A percentile compares a stretch with the other conserved stretches of the same genome.
Evolutionary conservation across 2,329 filamentous ascomycete genomes (phyloP).

Genomic region (Fusarium austroafricanum): DNA sequence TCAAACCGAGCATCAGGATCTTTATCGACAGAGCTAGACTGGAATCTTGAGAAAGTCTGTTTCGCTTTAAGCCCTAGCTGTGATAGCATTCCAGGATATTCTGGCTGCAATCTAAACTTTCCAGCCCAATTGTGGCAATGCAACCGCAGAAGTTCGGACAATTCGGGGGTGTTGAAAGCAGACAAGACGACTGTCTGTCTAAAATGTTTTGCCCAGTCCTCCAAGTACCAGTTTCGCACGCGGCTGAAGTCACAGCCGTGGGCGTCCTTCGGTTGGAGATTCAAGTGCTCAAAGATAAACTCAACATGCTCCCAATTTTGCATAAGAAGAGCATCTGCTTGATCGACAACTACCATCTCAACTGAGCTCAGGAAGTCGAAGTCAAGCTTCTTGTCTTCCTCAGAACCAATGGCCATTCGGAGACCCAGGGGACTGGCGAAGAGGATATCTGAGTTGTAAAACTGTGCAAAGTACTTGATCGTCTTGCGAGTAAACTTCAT

Average conservation of each 20-base stretch:
- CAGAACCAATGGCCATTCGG: conserved; percentile 88
- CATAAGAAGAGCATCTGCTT: conserved; percentile 93
- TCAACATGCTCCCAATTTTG: conserved; percentile 99
- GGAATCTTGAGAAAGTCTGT: conserved; percentile 92
- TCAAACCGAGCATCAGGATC: conserved; percentile 92
- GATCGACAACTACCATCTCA: conserved; percentile 89
- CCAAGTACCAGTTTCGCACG: conserved; percentile 92
- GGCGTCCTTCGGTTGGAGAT: conserved; percentile 86
- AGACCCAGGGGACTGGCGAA: conserved; percentile 90
- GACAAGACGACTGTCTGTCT: conserved; percentile 88
- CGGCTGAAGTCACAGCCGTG: conserved; percentile 95
- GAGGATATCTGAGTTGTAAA: conserved; percentile 97
- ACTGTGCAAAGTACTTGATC: conserved; percentile 92
- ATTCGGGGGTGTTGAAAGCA: conserved; percentile 87
- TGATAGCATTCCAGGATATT: conserved; percentile 78
- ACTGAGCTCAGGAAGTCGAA: conserved; percentile 94
- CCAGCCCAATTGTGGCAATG: conserved; percentile 86
- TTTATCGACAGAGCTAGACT: conserved; percentile 72
- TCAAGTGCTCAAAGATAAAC: conserved; percentile 90
- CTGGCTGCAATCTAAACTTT: conserved; percentile 77
- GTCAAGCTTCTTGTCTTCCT: conserved; percentile 73
- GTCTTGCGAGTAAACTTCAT: conserved; percentile 97
- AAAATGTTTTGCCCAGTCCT: conserved; percentile 81
- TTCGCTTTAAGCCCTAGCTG: conserved; percentile 77
- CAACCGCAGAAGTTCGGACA: conserved; percentile 80